phyloP scores from a whole-genome alignment of 1,139 yeast species.

The Zygosaccharomyces sapae region DNA sequence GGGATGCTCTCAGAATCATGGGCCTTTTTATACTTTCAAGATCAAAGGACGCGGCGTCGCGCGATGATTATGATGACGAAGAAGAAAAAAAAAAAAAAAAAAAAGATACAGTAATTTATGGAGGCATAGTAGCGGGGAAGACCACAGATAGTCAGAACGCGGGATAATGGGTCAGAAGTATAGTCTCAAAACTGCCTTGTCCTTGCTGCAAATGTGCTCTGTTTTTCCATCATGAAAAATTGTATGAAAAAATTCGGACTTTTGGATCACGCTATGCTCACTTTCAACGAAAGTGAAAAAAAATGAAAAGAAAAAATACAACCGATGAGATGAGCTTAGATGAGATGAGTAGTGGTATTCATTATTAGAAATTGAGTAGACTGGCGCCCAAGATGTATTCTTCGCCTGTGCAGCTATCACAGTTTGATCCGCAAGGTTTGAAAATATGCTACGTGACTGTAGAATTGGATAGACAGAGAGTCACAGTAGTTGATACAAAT shows the following conservation, averaged over 20 bases:
- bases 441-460: constrained; percentile 64
- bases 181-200: background rate
- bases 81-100: background rate
- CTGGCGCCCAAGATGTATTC: constrained; percentile 17
- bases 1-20: background rate
- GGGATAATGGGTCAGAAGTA: background rate
- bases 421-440: constrained; percentile 46
- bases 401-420: constrained; percentile 31
- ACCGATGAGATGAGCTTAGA: constrained; percentile 17
- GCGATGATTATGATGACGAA: background rate
- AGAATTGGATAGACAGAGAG: constrained; percentile 69
- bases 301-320: constrained; percentile 5
- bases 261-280: constrained; percentile 10
- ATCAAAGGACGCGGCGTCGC: constrained; percentile 6
- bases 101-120: background rate
- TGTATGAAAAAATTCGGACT: background rate
- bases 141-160: background rate
- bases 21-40: constrained; percentile 7
- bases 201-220: background rate
- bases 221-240: background rate
- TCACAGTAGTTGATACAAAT: constrained; percentile 59
- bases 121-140: background rate
- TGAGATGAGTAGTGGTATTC: constrained; percentile 4
- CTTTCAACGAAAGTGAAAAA: constrained; percentile 12
- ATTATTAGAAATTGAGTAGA: constrained; percentile 2